Evolutionary conservation across 1,284 basidiomycete genomes (phyloP).

Genomic region (Cryptococcus deneoformans): DNA sequence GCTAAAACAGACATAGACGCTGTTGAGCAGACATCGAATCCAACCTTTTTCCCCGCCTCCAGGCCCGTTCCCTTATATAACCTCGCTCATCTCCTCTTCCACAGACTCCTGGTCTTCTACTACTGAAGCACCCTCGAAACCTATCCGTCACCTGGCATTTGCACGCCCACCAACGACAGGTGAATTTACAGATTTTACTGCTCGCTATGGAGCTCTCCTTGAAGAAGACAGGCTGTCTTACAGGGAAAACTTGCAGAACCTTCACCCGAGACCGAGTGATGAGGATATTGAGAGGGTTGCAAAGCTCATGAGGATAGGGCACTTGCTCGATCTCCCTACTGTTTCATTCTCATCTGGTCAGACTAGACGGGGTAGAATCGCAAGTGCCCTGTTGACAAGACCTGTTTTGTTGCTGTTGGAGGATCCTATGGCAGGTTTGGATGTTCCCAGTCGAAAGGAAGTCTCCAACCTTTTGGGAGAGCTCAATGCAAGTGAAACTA

Average conservation of each 20-base stretch:
- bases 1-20: conserved; percentile 52
- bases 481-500: conserved; percentile 33
- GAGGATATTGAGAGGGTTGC: conserved; percentile 40
- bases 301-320: conserved; percentile 57
- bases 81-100: conserved; percentile 19
- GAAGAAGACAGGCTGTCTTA: conserved; percentile 76
- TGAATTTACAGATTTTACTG: conserved; percentile 88
- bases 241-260: conserved; percentile 26
- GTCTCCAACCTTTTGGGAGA: conserved; percentile 38
- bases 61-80: conserved; percentile 71
- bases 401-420: conserved; percentile 76
- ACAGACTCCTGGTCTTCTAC: background rate
- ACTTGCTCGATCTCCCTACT: conserved; percentile 72
- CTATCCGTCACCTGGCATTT: conserved; percentile 69
- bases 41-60: conserved; percentile 58
- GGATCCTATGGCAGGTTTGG: conserved; percentile 61
- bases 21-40: conserved; percentile 67
- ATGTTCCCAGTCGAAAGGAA: conserved; percentile 38
- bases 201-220: conserved; percentile 78
- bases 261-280: conserved; percentile 35
- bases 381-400: conserved; percentile 67
- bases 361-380: conserved; percentile 79
- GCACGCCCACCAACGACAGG: conserved; percentile 62
- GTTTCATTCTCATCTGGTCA: conserved; percentile 89
- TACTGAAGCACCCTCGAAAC: conserved; percentile 53